Conservation (phyloP, 2,329 filamentous ascomycete species). For the Sporothrix mexicana region DNA sequence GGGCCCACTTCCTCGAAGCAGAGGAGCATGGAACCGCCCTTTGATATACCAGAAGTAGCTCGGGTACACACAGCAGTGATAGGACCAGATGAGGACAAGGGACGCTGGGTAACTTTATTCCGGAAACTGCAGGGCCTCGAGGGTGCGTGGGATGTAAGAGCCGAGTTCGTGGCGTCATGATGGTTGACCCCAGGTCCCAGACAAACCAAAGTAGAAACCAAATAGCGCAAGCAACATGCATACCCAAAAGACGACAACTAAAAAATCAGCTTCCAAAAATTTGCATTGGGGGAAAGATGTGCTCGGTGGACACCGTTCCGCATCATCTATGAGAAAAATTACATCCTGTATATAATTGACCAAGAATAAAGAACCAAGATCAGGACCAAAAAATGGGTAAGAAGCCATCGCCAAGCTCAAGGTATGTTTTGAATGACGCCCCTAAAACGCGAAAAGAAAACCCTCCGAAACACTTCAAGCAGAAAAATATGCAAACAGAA, state of each 20-base stretch:
- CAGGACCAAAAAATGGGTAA: slow-evolving; percentile 8
- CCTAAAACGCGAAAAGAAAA: background rate
- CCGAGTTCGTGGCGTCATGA: slow-evolving; percentile 40
- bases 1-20: background rate
- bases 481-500: background rate
- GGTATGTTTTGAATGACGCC: slow-evolving; percentile 18
- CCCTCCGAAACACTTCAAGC: background rate
- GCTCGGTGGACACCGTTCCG: background rate
- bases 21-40: slow-evolving; percentile 41
- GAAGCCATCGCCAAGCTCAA: slow-evolving; percentile 22
- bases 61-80: slow-evolving; percentile 44
- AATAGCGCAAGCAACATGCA: background rate
- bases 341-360: slow-evolving; percentile 4
- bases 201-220: background rate
- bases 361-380: slow-evolving; percentile 8
- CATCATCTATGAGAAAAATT: slow-evolving; percentile 1
- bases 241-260: background rate
- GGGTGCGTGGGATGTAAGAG: slow-evolving; percentile 43
- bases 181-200: background rate
- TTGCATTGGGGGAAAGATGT: background rate
- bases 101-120: slow-evolving; percentile 45
- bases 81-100: slow-evolving; percentile 43
- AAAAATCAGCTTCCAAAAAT: background rate
- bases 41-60: slow-evolving; percentile 44
- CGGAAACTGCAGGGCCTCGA: slow-evolving; percentile 42